phyloP scores from a whole-genome alignment of 257 asterid genomes.

The Linderniella brevidens region DNA sequence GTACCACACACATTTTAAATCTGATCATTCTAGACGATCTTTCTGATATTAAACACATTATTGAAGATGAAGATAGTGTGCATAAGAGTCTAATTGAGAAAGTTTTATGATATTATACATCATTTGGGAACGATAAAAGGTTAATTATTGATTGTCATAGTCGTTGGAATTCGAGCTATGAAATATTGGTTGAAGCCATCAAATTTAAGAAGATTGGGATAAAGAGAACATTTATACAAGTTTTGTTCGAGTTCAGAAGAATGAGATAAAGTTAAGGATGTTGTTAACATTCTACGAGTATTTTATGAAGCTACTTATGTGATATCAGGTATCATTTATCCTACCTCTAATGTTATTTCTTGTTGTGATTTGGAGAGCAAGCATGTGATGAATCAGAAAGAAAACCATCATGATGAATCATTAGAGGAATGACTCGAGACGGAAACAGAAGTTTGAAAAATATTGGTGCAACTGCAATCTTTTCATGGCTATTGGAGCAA shows the following conservation, averaged over 20 bases:
- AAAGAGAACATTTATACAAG: neutral
- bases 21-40: too few relatives aligned
- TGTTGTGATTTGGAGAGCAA: constrained; percentile 6
- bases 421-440: neutral
- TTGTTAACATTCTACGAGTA: too few relatives aligned
- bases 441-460: constrained; percentile 2
- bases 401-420: constrained; percentile 3
- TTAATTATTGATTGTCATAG: constrained; percentile 8
- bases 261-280: too few relatives aligned
- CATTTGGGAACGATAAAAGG: too few relatives aligned
- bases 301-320: too few relatives aligned
- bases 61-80: too few relatives aligned
- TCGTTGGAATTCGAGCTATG: constrained; percentile 5
- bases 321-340: neutral
- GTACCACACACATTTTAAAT: neutral
- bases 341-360: constrained; percentile 2
- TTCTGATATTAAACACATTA: too few relatives aligned
- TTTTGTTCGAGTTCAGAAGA: neutral
- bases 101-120: too few relatives aligned
- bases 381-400: constrained; percentile 1
- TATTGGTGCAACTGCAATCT: constrained; percentile 1
- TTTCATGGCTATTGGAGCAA: constrained; percentile 4
- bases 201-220: neutral
- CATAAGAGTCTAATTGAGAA: too few relatives aligned
- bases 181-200: neutral